Evolutionary conservation across 2,329 filamentous ascomycete species (phyloP), one percentile per base, ranked within the genome.

Genomic region (Ophiostoma tasmaniense): DNA sequence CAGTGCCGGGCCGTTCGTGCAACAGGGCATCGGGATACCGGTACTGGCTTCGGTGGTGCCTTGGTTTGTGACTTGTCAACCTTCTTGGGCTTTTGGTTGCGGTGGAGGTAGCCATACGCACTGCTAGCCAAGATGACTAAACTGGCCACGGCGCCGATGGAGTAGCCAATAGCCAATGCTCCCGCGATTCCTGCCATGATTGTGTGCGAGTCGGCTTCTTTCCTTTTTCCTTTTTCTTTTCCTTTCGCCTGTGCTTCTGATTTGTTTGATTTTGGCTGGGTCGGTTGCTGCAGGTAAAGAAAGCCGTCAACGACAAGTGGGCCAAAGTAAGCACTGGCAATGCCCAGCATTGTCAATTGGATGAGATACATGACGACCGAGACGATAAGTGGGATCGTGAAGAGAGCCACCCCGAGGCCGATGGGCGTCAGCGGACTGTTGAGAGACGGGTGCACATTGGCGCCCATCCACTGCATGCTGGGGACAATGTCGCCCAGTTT

Each of bases 121-220:
- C 66, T 67, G 66, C 68, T 65, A 2, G 68, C 68, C 22, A 69
- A 59, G 14, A 69, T 45, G 7, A 69, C 68, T 14, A 65, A n/a
- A 28, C 65, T 62, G 33, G 65, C 68, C 10, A 42, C 20, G 33
- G 45, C 64, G 42, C 68, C 55, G 7, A 69, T 55, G 0, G 59
- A 61, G 33, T 67, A 69, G 45, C 65, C 42, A 8, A 50, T 66
- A 14, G 66, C 68, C 42, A 69, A 42, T 22, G 67, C 45, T 2
- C 66, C 66, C 33, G 68, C 68, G 22, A 67, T 33, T 1, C 59
- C 68, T 3, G 68, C 59, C n/a, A 33, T 28, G 10, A 62, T 66
- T 11, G 42, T 45, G n/a, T 61, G 61, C 1, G 65, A 69, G 14
- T 13, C 13, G 52, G 37, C 59, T 33, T 13, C 3, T 3, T 52